Conservation (phyloP, 1,284 basidiomycete species). For the Apiotrichum gracile region DNA sequence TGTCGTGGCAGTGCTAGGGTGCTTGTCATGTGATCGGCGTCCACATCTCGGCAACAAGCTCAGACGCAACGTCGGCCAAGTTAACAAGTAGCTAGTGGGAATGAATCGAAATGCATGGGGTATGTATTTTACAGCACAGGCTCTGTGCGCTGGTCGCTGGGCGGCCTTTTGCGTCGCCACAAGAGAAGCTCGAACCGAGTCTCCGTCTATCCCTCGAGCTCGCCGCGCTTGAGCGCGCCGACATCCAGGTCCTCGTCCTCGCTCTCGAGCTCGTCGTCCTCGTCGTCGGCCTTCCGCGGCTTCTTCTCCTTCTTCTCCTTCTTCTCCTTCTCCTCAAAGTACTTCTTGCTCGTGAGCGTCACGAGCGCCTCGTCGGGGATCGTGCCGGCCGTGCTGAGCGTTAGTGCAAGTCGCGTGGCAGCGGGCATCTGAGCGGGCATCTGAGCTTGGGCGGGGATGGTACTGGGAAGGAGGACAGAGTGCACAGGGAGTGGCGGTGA, state of each 20-base stretch:
- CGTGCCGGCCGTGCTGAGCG: constrained; percentile 65
- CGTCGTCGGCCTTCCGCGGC: constrained; percentile 50
- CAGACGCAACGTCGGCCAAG: too few relatives aligned
- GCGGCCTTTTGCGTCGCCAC: too few relatives aligned
- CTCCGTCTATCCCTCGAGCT: constrained; percentile 62
- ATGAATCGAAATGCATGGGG: too few relatives aligned
- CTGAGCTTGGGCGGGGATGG: neutral
- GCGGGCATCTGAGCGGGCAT: too few relatives aligned
- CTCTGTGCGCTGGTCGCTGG: too few relatives aligned
- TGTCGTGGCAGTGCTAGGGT: too few relatives aligned
- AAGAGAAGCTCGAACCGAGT: neutral
- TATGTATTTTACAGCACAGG: too few relatives aligned
- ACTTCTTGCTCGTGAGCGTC: constrained; percentile 54
- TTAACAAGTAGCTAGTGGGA: too few relatives aligned
- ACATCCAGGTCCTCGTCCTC: constrained; percentile 24
- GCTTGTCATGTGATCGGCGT: too few relatives aligned
- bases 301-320: constrained; percentile 41
- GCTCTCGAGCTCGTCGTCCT: constrained; percentile 54
- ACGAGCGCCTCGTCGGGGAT: constrained; percentile 61
- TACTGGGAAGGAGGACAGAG: neutral
- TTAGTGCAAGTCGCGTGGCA: too few relatives aligned
- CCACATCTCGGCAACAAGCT: too few relatives aligned
- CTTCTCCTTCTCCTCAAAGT: constrained; percentile 50
- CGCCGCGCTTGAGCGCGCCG: constrained; percentile 54
- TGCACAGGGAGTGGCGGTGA: too few relatives aligned